Conservation (phyloP, 2,329 filamentous ascomycete genomes). For the Ophiognomonia clavigignenti-juglandacearum region DNA sequence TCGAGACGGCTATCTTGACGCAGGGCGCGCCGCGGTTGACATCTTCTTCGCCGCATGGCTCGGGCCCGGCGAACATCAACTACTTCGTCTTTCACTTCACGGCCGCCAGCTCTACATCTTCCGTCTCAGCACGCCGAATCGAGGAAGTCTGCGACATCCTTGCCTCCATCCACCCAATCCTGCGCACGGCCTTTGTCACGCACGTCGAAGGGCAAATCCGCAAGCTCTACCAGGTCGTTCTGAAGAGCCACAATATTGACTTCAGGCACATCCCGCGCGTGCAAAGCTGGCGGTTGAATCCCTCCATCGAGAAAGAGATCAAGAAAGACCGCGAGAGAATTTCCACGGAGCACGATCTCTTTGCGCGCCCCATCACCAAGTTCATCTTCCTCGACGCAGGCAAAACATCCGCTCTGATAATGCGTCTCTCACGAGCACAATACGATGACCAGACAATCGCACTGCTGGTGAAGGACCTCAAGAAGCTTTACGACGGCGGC, state of each 20-base stretch:
- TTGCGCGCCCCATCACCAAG: slow-evolving; percentile 40
- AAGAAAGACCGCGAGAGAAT: slow-evolving; percentile 33
- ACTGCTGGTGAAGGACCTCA: slow-evolving; percentile 43
- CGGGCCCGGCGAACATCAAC: slow-evolving; percentile 37
- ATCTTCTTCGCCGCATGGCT: slow-evolving; percentile 19
- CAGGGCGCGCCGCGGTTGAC: slow-evolving; percentile 9
- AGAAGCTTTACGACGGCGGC: slow-evolving; percentile 37
- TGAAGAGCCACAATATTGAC: slow-evolving; percentile 36
- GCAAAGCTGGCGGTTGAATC: slow-evolving; percentile 33
- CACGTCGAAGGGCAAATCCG: slow-evolving; percentile 30
- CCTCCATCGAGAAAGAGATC: slow-evolving; percentile 35
- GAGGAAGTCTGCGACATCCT: slow-evolving; percentile 42
- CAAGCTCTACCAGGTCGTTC: slow-evolving; percentile 43
- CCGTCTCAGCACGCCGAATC: slow-evolving; percentile 21
- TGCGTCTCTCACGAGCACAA: slow-evolving; percentile 45
- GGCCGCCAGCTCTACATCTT: slow-evolving; percentile 20
- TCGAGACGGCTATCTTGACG: slow-evolving; percentile 40
- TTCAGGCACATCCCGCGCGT: slow-evolving; percentile 38
- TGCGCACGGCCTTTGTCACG: slow-evolving; percentile 49
- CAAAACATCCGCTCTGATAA: slow-evolving; percentile 40
- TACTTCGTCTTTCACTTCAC: slow-evolving; percentile 45
- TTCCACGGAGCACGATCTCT: slow-evolving; percentile 27
- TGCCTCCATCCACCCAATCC: slow-evolving; percentile 40
- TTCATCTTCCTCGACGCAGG: slow-evolving; percentile 46
- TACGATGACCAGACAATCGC: slow-evolving; percentile 42